These are phyloP conservation scores for Calonectria multiphialidica DNA, from an alignment of 2,329 filamentous ascomycete genomes.

Conservation along the genomic window DNA sequence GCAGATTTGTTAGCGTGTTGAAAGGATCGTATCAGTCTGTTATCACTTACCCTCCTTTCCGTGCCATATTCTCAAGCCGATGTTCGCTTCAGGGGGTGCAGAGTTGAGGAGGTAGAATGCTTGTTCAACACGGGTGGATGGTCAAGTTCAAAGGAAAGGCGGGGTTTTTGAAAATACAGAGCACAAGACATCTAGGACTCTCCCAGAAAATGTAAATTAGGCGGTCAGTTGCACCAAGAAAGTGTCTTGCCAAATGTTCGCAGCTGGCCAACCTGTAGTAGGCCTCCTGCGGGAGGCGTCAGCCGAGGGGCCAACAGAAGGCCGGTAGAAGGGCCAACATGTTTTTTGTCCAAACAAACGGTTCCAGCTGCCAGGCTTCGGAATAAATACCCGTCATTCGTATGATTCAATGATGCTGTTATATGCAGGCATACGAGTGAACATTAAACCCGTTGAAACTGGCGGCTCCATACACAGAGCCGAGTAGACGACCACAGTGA, in stretches of 20 bases:
- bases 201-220: not conserved
- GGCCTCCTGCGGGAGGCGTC: not conserved
- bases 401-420: too few relatives aligned
- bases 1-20: not conserved
- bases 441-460: too few relatives aligned
- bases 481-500: too few relatives aligned
- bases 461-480: too few relatives aligned
- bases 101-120: not conserved
- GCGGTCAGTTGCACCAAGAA: not conserved
- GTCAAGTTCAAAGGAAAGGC: not conserved
- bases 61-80: not conserved
- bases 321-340: too few relatives aligned
- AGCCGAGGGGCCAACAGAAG: not conserved
- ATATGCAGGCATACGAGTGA: too few relatives aligned
- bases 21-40: too few relatives aligned
- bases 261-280: not conserved
- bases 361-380: too few relatives aligned
- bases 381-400: too few relatives aligned
- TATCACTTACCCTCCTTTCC: not conserved
- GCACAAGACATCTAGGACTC: not conserved
- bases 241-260: not conserved
- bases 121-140: not conserved
- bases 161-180: not conserved
- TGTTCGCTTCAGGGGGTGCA: not conserved
- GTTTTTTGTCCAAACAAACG: too few relatives aligned